phyloP scores from a whole-genome alignment of 345 rosid species.

The Heritiera fomes region DNA sequence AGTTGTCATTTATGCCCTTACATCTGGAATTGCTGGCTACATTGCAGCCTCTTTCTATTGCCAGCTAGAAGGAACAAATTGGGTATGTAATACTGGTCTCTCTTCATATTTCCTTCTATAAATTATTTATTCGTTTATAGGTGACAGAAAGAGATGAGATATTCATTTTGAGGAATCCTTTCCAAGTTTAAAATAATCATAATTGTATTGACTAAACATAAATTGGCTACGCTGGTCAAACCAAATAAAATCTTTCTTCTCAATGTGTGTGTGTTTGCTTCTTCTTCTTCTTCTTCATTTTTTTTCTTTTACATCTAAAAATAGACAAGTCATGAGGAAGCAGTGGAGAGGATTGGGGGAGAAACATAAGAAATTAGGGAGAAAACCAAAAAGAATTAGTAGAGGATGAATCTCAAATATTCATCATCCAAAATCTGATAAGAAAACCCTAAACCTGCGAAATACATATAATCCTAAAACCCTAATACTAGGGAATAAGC shows the following conservation, averaged over 20 bases:
- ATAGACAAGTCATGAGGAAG: background rate
- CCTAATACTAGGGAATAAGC: background rate
- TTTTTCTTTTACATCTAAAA: background rate
- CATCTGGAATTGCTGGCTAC: constrained; percentile 58
- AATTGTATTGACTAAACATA: background rate
- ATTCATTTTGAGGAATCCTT: background rate
- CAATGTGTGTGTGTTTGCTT: background rate
- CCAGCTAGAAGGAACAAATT: constrained; percentile 54
- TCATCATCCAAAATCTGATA: background rate
- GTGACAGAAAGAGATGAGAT: background rate
- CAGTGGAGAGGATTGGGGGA: background rate
- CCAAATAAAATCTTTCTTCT: background rate
- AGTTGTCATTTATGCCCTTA: constrained; percentile 59
- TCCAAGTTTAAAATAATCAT: background rate
- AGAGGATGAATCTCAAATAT: background rate
- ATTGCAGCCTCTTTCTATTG: constrained; percentile 50
- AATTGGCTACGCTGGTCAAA: background rate
- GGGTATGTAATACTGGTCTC: constrained; percentile 31
- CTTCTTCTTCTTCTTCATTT: no score
- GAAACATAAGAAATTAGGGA: background rate
- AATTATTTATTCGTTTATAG: background rate
- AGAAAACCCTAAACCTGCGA: background rate
- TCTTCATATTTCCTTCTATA: background rate
- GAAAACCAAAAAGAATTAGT: background rate
- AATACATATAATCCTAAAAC: background rate